Evolutionary conservation across 2,329 filamentous ascomycete genomes (phyloP).

Genomic region (Hypomyces perniciosus): DNA sequence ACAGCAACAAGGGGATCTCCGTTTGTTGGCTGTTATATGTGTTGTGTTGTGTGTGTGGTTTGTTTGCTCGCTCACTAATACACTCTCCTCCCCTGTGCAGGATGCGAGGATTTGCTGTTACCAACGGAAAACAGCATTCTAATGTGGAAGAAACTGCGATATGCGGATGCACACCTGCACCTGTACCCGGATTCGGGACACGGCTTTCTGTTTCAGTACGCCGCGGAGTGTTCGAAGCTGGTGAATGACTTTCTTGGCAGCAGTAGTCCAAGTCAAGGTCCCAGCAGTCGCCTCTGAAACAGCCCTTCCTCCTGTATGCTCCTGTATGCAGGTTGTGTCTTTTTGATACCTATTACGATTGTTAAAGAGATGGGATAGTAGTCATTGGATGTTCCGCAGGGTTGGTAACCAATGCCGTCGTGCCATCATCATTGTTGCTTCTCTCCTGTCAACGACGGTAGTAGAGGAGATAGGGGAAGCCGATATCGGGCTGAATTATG

Average conservation of each 20-base stretch:
- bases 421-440: too few species aligned
- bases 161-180: slow-evolving; percentile 26
- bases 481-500: too few species aligned
- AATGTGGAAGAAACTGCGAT: slow-evolving; percentile 31
- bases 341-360: neutral
- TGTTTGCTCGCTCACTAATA: neutral
- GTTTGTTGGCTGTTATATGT: neutral
- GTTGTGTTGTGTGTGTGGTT: neutral
- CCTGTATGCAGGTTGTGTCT: slow-evolving; percentile 8
- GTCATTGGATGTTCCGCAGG: too few species aligned
- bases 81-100: slow-evolving; percentile 12
- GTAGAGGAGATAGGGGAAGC: too few species aligned
- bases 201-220: slow-evolving; percentile 31
- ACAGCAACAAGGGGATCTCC: neutral
- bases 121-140: slow-evolving; percentile 33
- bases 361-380: neutral
- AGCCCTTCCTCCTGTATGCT: neutral
- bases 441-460: too few species aligned
- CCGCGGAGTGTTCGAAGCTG: slow-evolving; percentile 24
- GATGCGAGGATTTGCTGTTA: slow-evolving; percentile 29
- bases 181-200: slow-evolving; percentile 32
- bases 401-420: too few species aligned
- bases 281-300: slow-evolving; percentile 9
- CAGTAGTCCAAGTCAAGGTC: neutral
- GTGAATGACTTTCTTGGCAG: slow-evolving; percentile 28